Evolutionary conservation across 108 stramenopile species (phyloP).

Genomic region (Skeletonema grethae): DNA sequence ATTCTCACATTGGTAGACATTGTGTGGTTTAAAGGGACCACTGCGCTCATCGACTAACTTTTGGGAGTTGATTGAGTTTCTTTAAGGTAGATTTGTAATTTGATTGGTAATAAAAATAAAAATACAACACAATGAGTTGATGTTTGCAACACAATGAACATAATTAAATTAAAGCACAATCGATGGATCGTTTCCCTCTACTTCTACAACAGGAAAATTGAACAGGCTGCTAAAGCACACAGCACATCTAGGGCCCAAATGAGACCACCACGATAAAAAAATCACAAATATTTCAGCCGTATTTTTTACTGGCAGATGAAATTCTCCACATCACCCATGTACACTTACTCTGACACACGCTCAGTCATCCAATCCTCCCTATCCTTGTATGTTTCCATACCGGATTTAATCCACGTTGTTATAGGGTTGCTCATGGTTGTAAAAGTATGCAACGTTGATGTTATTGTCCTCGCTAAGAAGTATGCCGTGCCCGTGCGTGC

Average conservation of each 20-base stretch:
- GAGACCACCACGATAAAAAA: neutral
- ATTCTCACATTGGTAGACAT: constrained; percentile 48
- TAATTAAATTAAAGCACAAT: no score
- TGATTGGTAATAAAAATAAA: neutral
- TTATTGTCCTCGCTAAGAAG: no score
- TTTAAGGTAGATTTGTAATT: neutral
- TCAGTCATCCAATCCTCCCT: constrained; percentile 19
- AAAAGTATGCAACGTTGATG: no score
- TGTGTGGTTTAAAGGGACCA: constrained; percentile 48
- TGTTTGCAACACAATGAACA: neutral
- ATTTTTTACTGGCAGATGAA: neutral
- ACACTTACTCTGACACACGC: constrained; percentile 14
- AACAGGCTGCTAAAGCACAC: no score
- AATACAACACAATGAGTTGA: neutral
- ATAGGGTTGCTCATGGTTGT: constrained; percentile 17
- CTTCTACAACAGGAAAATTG: no score
- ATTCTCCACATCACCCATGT: neutral
- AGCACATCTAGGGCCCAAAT: neutral
- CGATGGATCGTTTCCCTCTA: no score
- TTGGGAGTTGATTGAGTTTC: constrained; percentile 65
- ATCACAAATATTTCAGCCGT: neutral
- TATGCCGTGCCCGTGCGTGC: no score
- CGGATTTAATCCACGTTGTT: constrained; percentile 18
- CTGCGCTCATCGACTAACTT: constrained; percentile 63
- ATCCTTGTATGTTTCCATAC: constrained; percentile 25